Conservation (phyloP, 2,329 filamentous ascomycete species). For the Colletotrichum zoysiae region DNA sequence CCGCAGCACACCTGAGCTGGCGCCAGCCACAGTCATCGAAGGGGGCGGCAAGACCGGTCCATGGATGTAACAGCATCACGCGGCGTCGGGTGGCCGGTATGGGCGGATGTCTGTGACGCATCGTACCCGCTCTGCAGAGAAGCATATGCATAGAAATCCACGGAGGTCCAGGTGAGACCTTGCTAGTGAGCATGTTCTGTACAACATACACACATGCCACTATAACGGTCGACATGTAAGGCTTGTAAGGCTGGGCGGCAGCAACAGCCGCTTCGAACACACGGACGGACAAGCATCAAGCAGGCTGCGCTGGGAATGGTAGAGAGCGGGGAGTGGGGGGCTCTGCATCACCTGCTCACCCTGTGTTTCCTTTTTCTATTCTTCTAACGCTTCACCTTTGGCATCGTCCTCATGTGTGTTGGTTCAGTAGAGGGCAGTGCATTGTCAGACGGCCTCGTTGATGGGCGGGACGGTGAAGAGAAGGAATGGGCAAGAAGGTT, state of each 20-base stretch:
- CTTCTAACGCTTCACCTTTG: conserved; percentile 32
- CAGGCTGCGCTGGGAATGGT: conserved; percentile 8
- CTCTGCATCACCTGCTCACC: neutral
- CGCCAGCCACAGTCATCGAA: conserved; percentile 13
- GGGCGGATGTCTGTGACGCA: neutral
- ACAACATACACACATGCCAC: neutral
- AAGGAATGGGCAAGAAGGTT: neutral
- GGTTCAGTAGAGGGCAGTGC: conserved; percentile 9
- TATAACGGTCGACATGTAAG: neutral
- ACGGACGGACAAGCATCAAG: conserved; percentile 22
- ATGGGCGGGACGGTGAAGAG: conserved; percentile 1
- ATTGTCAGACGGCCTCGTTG: neutral
- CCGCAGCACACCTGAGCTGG: conserved; percentile 14
- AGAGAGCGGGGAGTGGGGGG: conserved; percentile 13
- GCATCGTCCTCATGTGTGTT: conserved; percentile 31
- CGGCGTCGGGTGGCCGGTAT: conserved; percentile 14
- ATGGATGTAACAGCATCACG: conserved; percentile 21
- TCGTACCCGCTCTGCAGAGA: neutral
- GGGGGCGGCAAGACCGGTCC: conserved; percentile 1
- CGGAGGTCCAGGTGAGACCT: neutral
- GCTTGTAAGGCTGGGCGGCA: conserved; percentile 16
- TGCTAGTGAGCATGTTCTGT: conserved; percentile 4
- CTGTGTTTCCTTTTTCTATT: neutral
- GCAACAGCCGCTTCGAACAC: conserved; percentile 16
- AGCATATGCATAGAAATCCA: neutral